Base-by-base conservation (phyloP, 441 rosid species). In the Macaranga tanarius region DNA sequence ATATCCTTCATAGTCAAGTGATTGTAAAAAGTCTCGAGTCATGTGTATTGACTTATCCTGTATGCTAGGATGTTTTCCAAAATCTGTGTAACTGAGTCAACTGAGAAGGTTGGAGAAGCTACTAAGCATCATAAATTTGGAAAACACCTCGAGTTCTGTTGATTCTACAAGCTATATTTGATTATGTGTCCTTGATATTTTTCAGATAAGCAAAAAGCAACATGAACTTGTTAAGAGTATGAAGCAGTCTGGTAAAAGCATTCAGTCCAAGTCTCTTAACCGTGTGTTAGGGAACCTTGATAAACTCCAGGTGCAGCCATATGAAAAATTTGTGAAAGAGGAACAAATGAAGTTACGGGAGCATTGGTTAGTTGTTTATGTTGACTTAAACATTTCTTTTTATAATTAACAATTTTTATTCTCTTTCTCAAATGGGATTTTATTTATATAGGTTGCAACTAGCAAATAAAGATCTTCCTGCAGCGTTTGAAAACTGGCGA, bases 151-250 rank as follows among this genome's bases (percentile, higher is more conserved):
- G n/a, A 16, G 13, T 22, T 66, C 44, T 72, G 48, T 20, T 76
- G 34, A 69, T 70, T 80, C 63, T 77, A 69, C 40, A 60, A 66
- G 73, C 64, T 74, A 69, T 70, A 73, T 73, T 63, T 77, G 65
- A 70, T 69, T 45, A 40, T 57, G 26, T 75, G 77, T 16, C 25
- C 70, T 72, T 72, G 62, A 22, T 70, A 16, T 70, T 51, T 87
- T 75, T 71, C 88, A 96, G 98, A 90, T 96, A 81, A 96, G 96
- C 90, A 96, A 90, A 91, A 92, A 87, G 85, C 98, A 93, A 79
- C 92, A 86, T 82, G 84, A 90, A 78, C 86, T 92, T 82, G 91
- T 95, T 67, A 92, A 89, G 89, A 85, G 80, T 80, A 87, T 93
- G 97, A 92, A 92, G 79, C 89, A 86, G 73, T 86, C 96, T 81